These are phyloP conservation scores for Meyerozyma elateridarum DNA, from an alignment of 1,139 yeast species.

Conservation along the genomic window DNA sequence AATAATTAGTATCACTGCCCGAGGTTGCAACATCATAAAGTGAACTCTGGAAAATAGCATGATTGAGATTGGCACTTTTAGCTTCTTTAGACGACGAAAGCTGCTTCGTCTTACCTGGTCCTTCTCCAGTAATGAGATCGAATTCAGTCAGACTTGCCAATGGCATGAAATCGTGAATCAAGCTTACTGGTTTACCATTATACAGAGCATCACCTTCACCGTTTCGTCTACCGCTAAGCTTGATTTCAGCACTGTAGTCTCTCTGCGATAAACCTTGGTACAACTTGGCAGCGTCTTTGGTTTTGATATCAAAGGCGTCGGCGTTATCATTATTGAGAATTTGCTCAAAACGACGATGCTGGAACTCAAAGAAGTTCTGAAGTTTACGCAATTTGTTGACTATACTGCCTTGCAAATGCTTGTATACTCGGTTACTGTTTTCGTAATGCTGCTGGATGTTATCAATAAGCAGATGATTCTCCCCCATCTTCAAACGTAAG, in stretches of 20 bases:
- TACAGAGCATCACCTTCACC: neutral
- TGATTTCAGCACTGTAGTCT: conserved; percentile 27
- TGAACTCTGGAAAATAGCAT: conserved; percentile 38
- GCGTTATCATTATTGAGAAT: conserved; percentile 17
- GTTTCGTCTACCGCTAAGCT: conserved; percentile 15
- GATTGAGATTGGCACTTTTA: conserved; percentile 21
- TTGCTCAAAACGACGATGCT: conserved; percentile 25
- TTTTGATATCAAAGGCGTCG: conserved; percentile 30
- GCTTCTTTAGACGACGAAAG: conserved; percentile 10
- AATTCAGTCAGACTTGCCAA: conserved; percentile 35
- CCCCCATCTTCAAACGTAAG: conserved; percentile 28
- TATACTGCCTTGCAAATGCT: conserved; percentile 25
- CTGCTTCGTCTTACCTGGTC: conserved; percentile 22
- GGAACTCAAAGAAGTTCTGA: conserved; percentile 38
- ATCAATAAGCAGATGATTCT: conserved; percentile 33
- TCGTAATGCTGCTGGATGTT: conserved; percentile 32
- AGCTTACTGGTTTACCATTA: conserved; percentile 1
- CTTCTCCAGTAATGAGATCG: conserved; percentile 37
- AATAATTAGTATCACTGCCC: conserved; percentile 38
- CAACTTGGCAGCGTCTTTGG: conserved; percentile 33
- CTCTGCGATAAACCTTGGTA: conserved; percentile 28
- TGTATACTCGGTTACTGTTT: conserved; percentile 35
- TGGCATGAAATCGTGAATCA: conserved; percentile 44
- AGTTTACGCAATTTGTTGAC: conserved; percentile 37
- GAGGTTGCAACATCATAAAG: conserved; percentile 38